Evolutionary conservation across 768 basidiomycete genomes (phyloP), one percentile per base, ranked within the genome.

Genomic region (Symmetrospora coprosmae): DNA sequence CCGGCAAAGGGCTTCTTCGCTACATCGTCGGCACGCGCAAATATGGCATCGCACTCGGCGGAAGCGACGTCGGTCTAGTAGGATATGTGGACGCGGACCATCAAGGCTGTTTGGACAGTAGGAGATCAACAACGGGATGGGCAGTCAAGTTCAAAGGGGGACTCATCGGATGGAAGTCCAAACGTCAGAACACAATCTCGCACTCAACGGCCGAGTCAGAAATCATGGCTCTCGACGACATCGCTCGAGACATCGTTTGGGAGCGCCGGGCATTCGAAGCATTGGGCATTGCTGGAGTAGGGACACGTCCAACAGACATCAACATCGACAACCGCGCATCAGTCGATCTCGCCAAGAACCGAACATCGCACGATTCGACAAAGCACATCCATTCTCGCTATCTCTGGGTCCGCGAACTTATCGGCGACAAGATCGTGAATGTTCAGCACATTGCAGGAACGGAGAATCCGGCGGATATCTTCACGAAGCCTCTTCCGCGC

Each of bases 381-480:
- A 75, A 76, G 58, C 76, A 77, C 66, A 75, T 76, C 49, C 70
- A 74, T 52, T 66, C 75, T 25, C 66, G 69, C 0, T 69, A 73
- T 50, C 74, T 75, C 55, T 74, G 69, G 48, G 61, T 75, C 17
- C 66, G 70, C 25, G 66, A 74, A 16, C 61, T 40, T 9, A 64
- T 74, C 46, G 49, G 50, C 19, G 34, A 61, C 8, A 47, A 61
- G 6, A 51, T 45, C n/a, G 61, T 73, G 23, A 23, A 49, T 1
- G 43, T 69, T 6, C 28, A 35, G 11, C 68, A 67, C 27, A 53
- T 66, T 19, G 41, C 62, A 2, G 68, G 68, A 7, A 58, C 52
- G 1, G 28, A 69, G 3, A 71, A 70, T 65, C 63, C 62, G 6
- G 72, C 72, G 0, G 68, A 70, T 64, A 70, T 38, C 65, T 65